Evolutionary conservation across 2,329 filamentous ascomycete species (phyloP), one percentile per base, ranked within the genome.

Genomic region (Fusarium avenaceum): DNA sequence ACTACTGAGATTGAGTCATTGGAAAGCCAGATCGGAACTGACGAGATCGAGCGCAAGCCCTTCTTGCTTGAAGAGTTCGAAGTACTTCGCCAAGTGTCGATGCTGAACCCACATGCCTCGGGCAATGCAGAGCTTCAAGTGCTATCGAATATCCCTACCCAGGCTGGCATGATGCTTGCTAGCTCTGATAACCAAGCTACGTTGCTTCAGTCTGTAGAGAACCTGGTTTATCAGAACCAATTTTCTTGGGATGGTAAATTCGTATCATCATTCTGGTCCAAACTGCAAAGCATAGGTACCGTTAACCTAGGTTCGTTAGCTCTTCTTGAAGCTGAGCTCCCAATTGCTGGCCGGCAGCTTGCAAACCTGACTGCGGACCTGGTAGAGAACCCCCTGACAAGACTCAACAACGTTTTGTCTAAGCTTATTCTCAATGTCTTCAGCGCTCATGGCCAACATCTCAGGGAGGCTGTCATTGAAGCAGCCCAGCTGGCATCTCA

Each of bases 281-380:
- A 85, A 68, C 77, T 91, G 46, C 80, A 84, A 50, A 79, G 76
- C 2, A 76, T 89, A 19, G 78, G 80, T 14, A 80, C 83, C 24
- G 86, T 89, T 1, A 85, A 81, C 45, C 79, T 93, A 39, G 84
- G 84, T 45, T 87, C 88, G 42, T 79, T 93, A 47, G 83, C 86
- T 44, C 82, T 90, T 19, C 81, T 93, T 1, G 89, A 92, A 76
- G 80, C 83, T 2, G 91, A 93, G 73, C 78, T 92, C 49, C 87
- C 88, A 10, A 80, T 86, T 4, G 80, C 92, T 61, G 87, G 87
- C 11, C 82, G 83, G 44, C 84, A 87, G 57, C 71, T 91, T 26
- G 79, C 85, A 47, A 75, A 78, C 35, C 82, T 87, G 60, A 84
- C 83, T 54, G 73, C 79, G 32, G 78, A 86, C 26, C 76, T 90